Evolutionary conservation across 1,139 yeast genomes (phyloP), one percentile per base, ranked within the genome.

Genomic region (Debaryomyces udenii): DNA sequence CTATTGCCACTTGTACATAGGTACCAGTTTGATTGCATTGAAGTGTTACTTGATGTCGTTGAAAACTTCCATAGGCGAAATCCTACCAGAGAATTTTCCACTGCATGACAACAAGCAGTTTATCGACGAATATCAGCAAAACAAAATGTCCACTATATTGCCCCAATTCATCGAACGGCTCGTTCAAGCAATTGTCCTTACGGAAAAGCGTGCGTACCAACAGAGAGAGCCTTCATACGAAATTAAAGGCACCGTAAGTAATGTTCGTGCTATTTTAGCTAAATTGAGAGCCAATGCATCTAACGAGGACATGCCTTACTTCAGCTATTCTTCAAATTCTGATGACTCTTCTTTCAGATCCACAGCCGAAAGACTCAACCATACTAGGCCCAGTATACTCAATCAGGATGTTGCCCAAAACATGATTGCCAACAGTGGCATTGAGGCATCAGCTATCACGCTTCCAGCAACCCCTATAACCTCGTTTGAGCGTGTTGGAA

Each of bases 1-100:
- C 3, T 72, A 70, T 52, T 71, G 76, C 44, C 74, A 70, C 39
- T 54, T 72, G 33, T 71, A 69, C 50, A 64, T 70, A 69, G 77
- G 77, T 2, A 52, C 56, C 29, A 62, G 70, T 33, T 47, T 69
- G 24, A 40, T 61, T 6, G 68, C 74, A 1, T 53, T 72, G 31
- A 52, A 56, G 40, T 64, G 72, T 45, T 71, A 71, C 48, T 47
- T 59, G 18, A 53, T 57, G 27, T 69, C 76, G 1, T 51, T 72
- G 24, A 55, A 57, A 37, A 50, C 67, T 3, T 43, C 59, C 14
- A 55, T 56, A 1, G 77, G 77, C 1, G 66, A 62, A 9, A 49
- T 69, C 1, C 47, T 61, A 34, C 74, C 74, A 0, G 52, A 51
- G 9, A 48, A 51, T 20, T 55, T 60, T 35, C 59, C 64, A 4